Evolutionary conservation across 768 basidiomycete species (phyloP), one percentile per base, ranked within the genome.

Genomic region (Naganishia vishniacii): DNA sequence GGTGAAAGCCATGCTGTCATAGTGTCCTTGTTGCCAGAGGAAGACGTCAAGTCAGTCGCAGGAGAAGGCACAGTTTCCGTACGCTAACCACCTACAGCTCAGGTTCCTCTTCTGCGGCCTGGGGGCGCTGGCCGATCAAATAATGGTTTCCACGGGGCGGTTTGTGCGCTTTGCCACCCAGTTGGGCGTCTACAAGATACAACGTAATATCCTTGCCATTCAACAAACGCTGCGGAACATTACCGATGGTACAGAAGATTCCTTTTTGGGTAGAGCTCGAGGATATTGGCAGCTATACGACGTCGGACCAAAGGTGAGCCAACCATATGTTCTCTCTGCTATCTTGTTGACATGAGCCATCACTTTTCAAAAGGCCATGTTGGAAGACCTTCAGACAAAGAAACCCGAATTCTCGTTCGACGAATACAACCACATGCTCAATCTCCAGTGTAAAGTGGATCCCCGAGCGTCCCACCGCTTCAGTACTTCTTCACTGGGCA

Each of bases 41-140:
- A 79, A 58, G 87, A 91, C 69, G 82, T 85, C 70, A 80, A 79
- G 92, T 94, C 61, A 65, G 86, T 37, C 0, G 51, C n/a, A 11
- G 12, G 37, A 61, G 20, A 4, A 47, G 44, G 41, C 12, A 25
- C 28, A 26, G 28, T 23, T 28, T 3, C 23, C 20, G 0, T 34
- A 2, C 23, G 41, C 46, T 15, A 28, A 66, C 73, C 26, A 74
- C 34, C 5, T 68, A 23, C 1, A 23, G 1, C 23, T 31, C 70
- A 93, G 93, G 65, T 97, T 92, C 76, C 79, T 91, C 44, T 94
- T 95, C 72, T 82, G 85, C 40, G 94, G 94, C 2, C 80, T 98
- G 2, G 88, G 88, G 25, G 81, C 85, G 62, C 82, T 98, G 31
- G 87, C 92, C 81, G 91, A 95, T 74, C 83, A 88, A 61, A 79